Evolutionary conservation across 228 moss, liverwort and hornwort genomes (phyloP), one percentile per base, ranked within the genome.

Genomic region (Sphagnum fallax): DNA sequence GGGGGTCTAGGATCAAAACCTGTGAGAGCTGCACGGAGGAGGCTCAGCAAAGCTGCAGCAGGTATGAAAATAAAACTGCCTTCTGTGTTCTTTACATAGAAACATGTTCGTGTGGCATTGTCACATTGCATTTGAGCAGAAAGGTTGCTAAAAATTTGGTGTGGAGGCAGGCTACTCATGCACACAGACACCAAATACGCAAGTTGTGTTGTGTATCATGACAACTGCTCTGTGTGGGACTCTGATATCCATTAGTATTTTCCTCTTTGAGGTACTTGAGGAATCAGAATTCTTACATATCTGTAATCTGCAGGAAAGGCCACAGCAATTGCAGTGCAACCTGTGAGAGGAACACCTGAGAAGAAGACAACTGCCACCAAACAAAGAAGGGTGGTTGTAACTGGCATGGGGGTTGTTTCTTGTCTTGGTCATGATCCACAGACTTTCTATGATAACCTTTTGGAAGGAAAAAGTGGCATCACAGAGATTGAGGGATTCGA

Each of bases 381-480:
- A 87, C 80, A 77, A 16, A 87, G 95, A 70, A 82, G 92, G 80
- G 95, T 95, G 73, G 92, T 95, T 71, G 87, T 95, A 50, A 95
- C 92, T 62, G 92, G 95, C 60, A 95, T 92, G 95, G 95, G 95
- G 57, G 72, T 95, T 67, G 89, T 89, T 72, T 91, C 95, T 47
- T 84, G 90, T 72, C 86, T 92, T 64, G 95, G 95, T 70, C 92
- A 88, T 66, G 83, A 95, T 60, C 79, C 87, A 7, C 81, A 92
- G 68, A 83, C 75, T 64, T 95, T 87, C 69, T 92, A 95, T 72
- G 84, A 86, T 55, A 95, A 90, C 74, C 89, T 92, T 70, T 79
- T 95, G 63, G 90, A 83, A 59, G 95, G 95, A 66, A 83, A 85
- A 73, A 92, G 89, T 80, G 95, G 95, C 52, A 76, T 96, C 60